Base-by-base conservation (phyloP, 257 asterid genomes). In the Penstemon newberryi region DNA sequence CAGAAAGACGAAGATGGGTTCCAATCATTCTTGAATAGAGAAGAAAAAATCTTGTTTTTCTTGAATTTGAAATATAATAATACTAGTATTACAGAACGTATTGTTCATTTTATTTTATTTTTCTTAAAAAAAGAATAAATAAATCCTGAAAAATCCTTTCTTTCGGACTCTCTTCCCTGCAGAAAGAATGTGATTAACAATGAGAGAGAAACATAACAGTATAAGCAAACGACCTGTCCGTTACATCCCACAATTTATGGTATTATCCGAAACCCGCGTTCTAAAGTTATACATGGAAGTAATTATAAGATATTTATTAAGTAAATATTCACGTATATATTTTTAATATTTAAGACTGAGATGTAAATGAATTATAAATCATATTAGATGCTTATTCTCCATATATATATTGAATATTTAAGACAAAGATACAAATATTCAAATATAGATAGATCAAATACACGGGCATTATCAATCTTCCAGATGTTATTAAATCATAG, bases 181-280 rank as follows among this genome's bases (percentile, higher is more conserved):
- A 49, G 69, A 70, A 65, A 65, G 60, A 50, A 65, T 36, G 57
- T 3, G 57, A 74, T 49, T 49, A 56, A 63, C 38, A 60, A 57
- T 67, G 37, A 7, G n/a, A 43, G 72, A 18, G 58, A 66, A 68
- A 45, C 39, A 60, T 73, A 56, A 46, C 53, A 58, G 50, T 15
- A 50, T 73, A 38, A 66, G 56, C 25, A 53, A 56, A 68, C 73
- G 79, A 73, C 47, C 13, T 36, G 60, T 60, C 74, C 74, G 71
- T 71, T 77, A 71, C 80, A 40, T 71, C 25, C 56, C 76, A 62
- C 78, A 42, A 71, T 76, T 60, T 72, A 77, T 75, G 74, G 67
- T 56, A 2, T 36, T 55, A 78, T 74, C 63, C 82, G 79, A 77
- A 63, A 74, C 80, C 73, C 76, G 65, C 82, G 74, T 63, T 66